A percentile compares a stretch with the other conserved stretches of the same genome.
phyloP scores from a whole-genome alignment of 768 basidiomycete genomes.

The Boletus insuetus region DNA sequence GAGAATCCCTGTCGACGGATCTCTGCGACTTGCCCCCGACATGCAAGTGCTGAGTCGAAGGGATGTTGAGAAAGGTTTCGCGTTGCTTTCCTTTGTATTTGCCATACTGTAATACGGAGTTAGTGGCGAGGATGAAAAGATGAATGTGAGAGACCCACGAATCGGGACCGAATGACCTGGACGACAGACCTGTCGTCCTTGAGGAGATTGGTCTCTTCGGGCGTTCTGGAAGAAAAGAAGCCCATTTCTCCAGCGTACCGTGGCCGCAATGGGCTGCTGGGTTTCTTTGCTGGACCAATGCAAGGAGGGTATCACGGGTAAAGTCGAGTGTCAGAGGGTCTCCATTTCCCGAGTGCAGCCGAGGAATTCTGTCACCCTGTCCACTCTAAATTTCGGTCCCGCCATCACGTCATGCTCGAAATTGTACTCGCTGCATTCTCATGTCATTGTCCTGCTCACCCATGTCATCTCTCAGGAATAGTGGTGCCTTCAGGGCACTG shows the following conservation, averaged over 20 bases:
- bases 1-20: constrained; percentile 19
- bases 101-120: constrained; percentile 42
- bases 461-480: constrained; percentile 11
- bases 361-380: constrained; percentile 23
- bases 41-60: constrained; percentile 31
- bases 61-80: constrained; percentile 36
- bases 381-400: constrained; percentile 15
- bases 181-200: constrained; percentile 47
- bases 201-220: constrained; percentile 14
- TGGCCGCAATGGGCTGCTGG: neutral
- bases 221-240: constrained; percentile 30
- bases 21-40: constrained; percentile 19
- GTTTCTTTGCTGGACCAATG: constrained; percentile 1
- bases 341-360: constrained; percentile 10
- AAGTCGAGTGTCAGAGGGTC: constrained; percentile 23
- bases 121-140: constrained; percentile 6
- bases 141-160: constrained; percentile 42
- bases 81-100: constrained; percentile 58
- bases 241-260: constrained; percentile 21
- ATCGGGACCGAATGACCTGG: constrained; percentile 58
- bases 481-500: neutral
- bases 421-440: neutral
- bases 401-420: neutral
- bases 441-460: neutral
- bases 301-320: constrained; percentile 6